These are phyloP conservation scores for Avena eriantha DNA, from an alignment of 176 grass and related monocot species.

Conservation along the genomic window DNA sequence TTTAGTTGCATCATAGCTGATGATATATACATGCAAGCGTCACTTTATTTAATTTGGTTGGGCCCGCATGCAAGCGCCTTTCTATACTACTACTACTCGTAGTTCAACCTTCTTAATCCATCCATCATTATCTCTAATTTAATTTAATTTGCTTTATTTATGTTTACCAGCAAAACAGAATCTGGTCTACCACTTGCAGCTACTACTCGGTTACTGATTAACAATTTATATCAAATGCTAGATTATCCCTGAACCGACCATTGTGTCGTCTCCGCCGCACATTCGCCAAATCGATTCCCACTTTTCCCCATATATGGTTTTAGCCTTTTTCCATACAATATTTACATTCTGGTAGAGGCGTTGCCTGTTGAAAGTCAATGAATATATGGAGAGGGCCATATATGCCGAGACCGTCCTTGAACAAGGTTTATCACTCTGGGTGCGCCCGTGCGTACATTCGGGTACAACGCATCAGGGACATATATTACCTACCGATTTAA, in stretches of 20 bases:
- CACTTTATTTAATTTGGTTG: not conserved
- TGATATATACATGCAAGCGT: no score
- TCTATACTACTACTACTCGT: not conserved
- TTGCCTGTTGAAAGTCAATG: slow-evolving; percentile 18
- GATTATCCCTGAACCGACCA: slow-evolving; percentile 1
- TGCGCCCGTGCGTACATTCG: not conserved
- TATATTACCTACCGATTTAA: not conserved
- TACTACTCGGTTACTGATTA: not conserved
- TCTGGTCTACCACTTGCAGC: not conserved
- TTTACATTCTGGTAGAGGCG: not conserved
- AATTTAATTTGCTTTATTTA: not conserved
- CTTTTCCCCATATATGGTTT: not conserved
- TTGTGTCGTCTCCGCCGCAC: slow-evolving; percentile 9
- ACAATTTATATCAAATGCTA: not conserved
- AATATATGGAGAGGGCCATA: not conserved
- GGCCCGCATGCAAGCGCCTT: not conserved
- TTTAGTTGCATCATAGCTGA: not conserved
- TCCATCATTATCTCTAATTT: not conserved
- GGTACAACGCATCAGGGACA: not conserved
- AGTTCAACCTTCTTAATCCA: not conserved
- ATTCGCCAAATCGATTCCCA: slow-evolving; percentile 19
- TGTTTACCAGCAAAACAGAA: not conserved
- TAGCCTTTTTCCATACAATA: not conserved
- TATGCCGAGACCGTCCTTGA: not conserved
- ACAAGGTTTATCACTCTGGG: not conserved